A percentile compares a stretch with the other conserved stretches of the same genome.
These are phyloP conservation scores for Paraphaeosphaeria sporulosa DNA, from an alignment of 2,329 filamentous ascomycete species.

Conservation along the genomic window DNA sequence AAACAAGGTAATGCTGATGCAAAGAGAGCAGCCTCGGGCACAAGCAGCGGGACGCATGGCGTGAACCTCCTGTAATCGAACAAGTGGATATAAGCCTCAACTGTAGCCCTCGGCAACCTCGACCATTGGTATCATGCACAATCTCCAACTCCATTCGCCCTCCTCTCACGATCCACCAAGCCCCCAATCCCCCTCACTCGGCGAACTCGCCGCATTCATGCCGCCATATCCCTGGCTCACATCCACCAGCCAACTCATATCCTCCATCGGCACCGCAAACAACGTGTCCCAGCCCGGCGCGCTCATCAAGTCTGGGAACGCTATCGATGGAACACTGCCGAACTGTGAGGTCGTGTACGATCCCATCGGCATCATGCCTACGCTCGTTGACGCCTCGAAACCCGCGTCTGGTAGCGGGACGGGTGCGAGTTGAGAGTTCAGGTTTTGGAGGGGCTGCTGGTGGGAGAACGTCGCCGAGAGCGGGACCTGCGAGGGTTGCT, in stretches of 20 bases:
- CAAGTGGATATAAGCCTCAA: background rate
- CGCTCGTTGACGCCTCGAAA: slow-evolving; percentile 16
- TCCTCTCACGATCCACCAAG: background rate
- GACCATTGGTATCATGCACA: background rate
- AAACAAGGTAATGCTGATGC: background rate
- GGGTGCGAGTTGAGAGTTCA: slow-evolving; percentile 9
- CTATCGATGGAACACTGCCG: slow-evolving; percentile 26
- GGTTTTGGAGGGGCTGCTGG: slow-evolving; percentile 24
- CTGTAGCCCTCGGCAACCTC: no score
- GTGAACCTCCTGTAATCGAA: background rate
- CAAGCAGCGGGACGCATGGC: background rate
- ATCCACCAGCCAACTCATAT: slow-evolving; percentile 30
- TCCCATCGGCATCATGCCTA: slow-evolving; percentile 29
- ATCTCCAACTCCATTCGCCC: background rate
- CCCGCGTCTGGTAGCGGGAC: background rate
- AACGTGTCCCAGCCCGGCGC: slow-evolving; percentile 38
- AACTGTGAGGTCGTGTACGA: slow-evolving; percentile 23
- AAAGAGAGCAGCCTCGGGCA: background rate
- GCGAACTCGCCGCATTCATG: slow-evolving; percentile 32
- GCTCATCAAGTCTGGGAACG: slow-evolving; percentile 37
- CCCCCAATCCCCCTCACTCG: slow-evolving; percentile 23
- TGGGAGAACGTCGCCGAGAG: slow-evolving; percentile 26
- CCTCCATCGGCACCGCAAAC: slow-evolving; percentile 40
- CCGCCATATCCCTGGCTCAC: slow-evolving; percentile 25
- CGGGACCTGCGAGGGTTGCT: slow-evolving; percentile 19